Conservation (phyloP, 2,329 filamentous ascomycete species). For the Ophiostoma piceae region DNA sequence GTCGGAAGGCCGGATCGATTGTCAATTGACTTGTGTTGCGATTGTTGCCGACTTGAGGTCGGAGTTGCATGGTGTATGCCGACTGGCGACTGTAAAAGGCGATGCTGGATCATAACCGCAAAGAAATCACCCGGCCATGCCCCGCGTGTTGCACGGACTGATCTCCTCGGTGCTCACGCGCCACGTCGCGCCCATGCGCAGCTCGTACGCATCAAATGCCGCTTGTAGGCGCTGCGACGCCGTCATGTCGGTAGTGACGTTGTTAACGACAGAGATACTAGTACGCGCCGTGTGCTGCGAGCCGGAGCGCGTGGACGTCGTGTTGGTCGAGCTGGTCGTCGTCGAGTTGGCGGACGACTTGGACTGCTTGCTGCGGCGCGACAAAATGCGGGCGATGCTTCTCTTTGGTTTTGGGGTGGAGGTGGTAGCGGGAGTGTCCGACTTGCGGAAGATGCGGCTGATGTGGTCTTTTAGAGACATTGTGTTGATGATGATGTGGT, state of each 20-base stretch:
- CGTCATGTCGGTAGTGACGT: slow-evolving; percentile 18
- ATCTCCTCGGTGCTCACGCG: slow-evolving; percentile 33
- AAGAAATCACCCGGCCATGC: neutral
- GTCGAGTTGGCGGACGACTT: slow-evolving; percentile 20
- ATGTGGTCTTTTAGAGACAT: slow-evolving; percentile 28
- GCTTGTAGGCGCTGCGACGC: slow-evolving; percentile 42
- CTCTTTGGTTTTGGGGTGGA: slow-evolving; percentile 17
- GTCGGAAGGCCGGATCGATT: too few relatives aligned
- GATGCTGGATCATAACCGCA: neutral
- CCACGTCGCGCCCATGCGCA: slow-evolving; percentile 40
- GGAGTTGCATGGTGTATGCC: neutral
- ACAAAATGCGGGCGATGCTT: slow-evolving; percentile 16
- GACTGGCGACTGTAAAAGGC: neutral
- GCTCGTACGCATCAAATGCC: slow-evolving; percentile 43
- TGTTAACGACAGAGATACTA: neutral
- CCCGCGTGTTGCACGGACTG: slow-evolving; percentile 43
- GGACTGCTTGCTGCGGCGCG: slow-evolving; percentile 22
- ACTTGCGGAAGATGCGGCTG: slow-evolving; percentile 26
- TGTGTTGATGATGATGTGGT: neutral
- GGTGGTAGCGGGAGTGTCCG: slow-evolving; percentile 10
- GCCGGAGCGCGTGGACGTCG: neutral
- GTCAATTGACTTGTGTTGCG: too few relatives aligned
- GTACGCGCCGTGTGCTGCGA: neutral
- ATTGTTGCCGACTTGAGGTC: too few relatives aligned
- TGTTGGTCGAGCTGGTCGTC: neutral